phyloP scores from a whole-genome alignment of 257 asterid species.

The Asclepias syriaca region DNA sequence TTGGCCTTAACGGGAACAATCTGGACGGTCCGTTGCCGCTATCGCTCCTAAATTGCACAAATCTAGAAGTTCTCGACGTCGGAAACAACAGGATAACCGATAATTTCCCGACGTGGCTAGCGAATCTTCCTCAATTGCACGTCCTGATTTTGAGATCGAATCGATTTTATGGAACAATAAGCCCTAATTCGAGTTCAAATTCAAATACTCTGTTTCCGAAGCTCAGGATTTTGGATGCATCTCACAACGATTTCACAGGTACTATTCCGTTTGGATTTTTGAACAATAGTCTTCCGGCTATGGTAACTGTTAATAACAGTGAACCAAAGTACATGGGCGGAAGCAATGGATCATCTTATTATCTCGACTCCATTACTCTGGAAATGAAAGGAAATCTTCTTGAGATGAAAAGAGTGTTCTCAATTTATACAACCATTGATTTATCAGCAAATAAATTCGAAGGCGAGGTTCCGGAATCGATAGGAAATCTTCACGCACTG shows the following conservation, averaged over 20 bases:
- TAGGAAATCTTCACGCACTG: neutral
- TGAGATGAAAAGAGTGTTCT: neutral
- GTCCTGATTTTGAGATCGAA: slow-evolving; percentile 16
- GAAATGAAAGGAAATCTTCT: neutral
- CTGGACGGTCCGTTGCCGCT: slow-evolving; percentile 6
- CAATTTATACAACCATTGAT: neutral
- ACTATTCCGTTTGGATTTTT: neutral
- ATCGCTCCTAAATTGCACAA: slow-evolving; percentile 14
- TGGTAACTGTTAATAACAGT: neutral
- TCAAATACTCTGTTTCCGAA: neutral
- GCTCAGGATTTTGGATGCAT: neutral
- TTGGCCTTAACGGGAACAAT: slow-evolving; percentile 1
- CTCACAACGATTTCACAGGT: neutral
- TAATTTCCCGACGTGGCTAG: slow-evolving; percentile 29
- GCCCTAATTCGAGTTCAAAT: no score
- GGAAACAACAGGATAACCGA: slow-evolving; percentile 19
- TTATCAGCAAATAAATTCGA: slow-evolving; percentile 8
- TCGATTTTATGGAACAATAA: neutral
- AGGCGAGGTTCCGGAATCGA: slow-evolving; percentile 3
- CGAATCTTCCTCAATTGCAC: slow-evolving; percentile 17
- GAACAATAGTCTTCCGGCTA: neutral
- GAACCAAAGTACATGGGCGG: neutral
- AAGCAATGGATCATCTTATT: neutral
- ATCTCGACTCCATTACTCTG: neutral
- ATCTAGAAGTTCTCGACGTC: slow-evolving; percentile 15